phyloP scores from a whole-genome alignment of 2,329 filamentous ascomycete genomes.

The Ustulina deusta region DNA sequence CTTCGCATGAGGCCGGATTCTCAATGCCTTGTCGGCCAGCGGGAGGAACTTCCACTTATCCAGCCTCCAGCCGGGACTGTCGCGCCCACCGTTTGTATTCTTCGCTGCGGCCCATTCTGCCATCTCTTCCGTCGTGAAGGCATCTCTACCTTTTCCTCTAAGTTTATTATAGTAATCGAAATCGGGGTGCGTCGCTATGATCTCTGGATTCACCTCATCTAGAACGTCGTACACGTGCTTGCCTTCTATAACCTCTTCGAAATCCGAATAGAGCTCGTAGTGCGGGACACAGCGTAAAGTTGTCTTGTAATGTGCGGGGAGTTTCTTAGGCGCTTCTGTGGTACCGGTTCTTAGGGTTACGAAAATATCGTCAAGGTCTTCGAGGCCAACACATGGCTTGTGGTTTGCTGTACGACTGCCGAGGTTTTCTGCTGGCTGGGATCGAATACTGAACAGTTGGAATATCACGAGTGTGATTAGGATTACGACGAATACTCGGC shows the following conservation, averaged over 20 bases:
- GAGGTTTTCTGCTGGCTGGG: conserved; percentile 27
- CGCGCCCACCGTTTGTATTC: conserved; percentile 50
- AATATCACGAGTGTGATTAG: conserved; percentile 41
- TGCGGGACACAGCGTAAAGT: conserved; percentile 67
- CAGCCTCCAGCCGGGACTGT: conserved; percentile 62
- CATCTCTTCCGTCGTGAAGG: conserved; percentile 53
- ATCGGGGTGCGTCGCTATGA: conserved; percentile 57
- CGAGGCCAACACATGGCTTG: conserved; percentile 43
- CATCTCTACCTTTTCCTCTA: conserved; percentile 56
- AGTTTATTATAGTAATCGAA: conserved; percentile 65
- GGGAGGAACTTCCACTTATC: conserved; percentile 71
- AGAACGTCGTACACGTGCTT: conserved; percentile 64
- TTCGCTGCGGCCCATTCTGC: conserved; percentile 47
- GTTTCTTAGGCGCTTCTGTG: conserved; percentile 66
- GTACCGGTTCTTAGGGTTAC: conserved; percentile 70
- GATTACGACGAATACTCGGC: conserved; percentile 37
- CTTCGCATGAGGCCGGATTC: conserved; percentile 59
- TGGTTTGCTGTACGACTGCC: conserved; percentile 9
- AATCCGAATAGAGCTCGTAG: conserved; percentile 70
- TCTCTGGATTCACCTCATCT: conserved; percentile 55
- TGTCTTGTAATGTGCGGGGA: conserved; percentile 65
- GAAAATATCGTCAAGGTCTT: conserved; percentile 63
- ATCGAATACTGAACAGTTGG: conserved; percentile 43
- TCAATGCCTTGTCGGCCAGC: conserved; percentile 61
- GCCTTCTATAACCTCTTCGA: conserved; percentile 63